Conservation (phyloP, 1,284 basidiomycete species). For the Pisolithus thermaeus region DNA sequence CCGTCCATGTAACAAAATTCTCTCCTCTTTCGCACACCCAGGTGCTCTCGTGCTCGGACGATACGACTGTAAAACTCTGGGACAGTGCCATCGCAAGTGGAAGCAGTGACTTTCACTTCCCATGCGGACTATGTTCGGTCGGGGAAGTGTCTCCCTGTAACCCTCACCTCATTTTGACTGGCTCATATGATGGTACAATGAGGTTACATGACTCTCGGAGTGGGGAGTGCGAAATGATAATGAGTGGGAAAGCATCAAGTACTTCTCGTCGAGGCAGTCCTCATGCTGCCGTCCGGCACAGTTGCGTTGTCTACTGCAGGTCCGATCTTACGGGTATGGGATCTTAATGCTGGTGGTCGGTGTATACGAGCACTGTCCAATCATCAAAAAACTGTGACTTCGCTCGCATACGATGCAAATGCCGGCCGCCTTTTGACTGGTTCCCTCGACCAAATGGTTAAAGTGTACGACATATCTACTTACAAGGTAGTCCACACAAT, state of each 20-base stretch:
- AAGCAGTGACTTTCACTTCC: conserved; percentile 72
- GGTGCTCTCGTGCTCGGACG: conserved; percentile 93
- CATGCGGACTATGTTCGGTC: conserved; percentile 97
- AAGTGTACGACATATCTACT: conserved; percentile 93
- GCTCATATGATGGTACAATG: conserved; percentile 92
- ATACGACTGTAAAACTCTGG: conserved; percentile 91
- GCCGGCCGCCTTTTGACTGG: conserved; percentile 83
- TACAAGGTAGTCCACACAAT: conserved; percentile 98
- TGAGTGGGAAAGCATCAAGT: conserved; percentile 51
- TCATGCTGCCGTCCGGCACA: conserved; percentile 91
- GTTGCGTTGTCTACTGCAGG: conserved; percentile 85
- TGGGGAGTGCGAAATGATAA: conserved; percentile 76
- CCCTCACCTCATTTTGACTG: conserved; percentile 83
- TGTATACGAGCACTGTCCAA: conserved; percentile 89
- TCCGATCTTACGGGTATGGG: conserved; percentile 93
- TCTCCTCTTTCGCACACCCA: conserved; percentile 78
- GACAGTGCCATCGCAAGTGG: conserved; percentile 89
- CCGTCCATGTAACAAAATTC: conserved; percentile 93
- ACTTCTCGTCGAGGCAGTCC: conserved; percentile 84
- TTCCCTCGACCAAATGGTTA: conserved; percentile 94
- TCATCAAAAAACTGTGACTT: conserved; percentile 97
- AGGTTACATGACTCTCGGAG: conserved; percentile 86
- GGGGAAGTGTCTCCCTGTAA: conserved; percentile 78
- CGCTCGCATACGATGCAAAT: conserved; percentile 74
- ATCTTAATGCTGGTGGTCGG: conserved; percentile 87